Evolutionary conservation across 2,329 filamentous ascomycete species (phyloP).

Genomic region (Aspergillus awamori): DNA sequence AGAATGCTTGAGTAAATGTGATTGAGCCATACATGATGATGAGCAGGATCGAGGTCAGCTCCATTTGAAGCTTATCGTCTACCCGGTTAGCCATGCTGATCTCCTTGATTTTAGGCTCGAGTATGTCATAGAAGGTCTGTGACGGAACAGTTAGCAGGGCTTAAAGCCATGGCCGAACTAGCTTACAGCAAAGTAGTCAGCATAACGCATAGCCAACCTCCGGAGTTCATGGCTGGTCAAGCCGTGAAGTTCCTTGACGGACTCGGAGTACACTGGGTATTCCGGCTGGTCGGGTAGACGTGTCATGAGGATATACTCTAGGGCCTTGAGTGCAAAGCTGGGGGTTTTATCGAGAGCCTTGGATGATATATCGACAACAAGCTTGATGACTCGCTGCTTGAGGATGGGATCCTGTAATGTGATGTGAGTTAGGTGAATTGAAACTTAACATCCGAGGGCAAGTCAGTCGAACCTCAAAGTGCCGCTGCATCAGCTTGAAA

Average conservation of each 20-base stretch:
- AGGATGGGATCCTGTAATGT: slow-evolving; percentile 71
- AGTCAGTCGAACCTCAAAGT: slow-evolving; percentile 39
- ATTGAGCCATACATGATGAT: slow-evolving; percentile 72
- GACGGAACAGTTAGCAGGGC: slow-evolving; percentile 27
- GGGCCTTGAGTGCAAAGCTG: slow-evolving; percentile 81
- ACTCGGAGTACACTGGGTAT: slow-evolving; percentile 76
- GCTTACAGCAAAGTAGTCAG: slow-evolving; percentile 78
- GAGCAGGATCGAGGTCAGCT: slow-evolving; percentile 87
- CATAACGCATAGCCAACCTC: slow-evolving; percentile 84
- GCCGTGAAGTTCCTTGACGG: slow-evolving; percentile 83
- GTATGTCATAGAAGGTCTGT: slow-evolving; percentile 81
- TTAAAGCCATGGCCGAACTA: background rate
- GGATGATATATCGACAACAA: slow-evolving; percentile 83
- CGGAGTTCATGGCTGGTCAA: slow-evolving; percentile 87
- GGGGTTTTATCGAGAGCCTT: slow-evolving; percentile 76
- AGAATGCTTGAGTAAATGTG: background rate
- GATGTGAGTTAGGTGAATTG: background rate
- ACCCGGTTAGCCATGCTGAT: slow-evolving; percentile 69
- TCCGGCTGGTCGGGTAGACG: slow-evolving; percentile 73
- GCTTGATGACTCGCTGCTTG: slow-evolving; percentile 76
- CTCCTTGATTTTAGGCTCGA: slow-evolving; percentile 80
- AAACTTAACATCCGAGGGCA: background rate
- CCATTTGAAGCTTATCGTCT: slow-evolving; percentile 82
- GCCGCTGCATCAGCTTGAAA: slow-evolving; percentile 42
- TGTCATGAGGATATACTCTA: slow-evolving; percentile 87